Evolutionary conservation across 1,139 yeast species (phyloP), one percentile per base, ranked within the genome.

Genomic region (Saccharomyces hybrid): DNA sequence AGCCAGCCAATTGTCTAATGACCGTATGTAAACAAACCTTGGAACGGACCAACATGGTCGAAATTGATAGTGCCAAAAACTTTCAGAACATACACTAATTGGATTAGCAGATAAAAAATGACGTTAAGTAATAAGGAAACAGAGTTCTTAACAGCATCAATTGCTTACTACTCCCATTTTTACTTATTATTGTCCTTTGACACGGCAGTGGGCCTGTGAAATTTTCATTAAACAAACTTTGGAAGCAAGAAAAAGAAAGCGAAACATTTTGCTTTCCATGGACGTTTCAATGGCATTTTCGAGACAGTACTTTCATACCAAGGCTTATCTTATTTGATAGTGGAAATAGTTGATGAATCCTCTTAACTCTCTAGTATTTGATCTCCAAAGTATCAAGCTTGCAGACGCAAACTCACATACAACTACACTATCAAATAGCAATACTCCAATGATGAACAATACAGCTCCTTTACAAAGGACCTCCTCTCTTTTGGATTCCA

Each of bases 401-500:
- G 44, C 25, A 16, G 44, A 19, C 25, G 7, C 25, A 11, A 38
- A 38, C n/a, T 38, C 44, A 38, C n/a, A 38, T 16, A 38, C 23
- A 8, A 19, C 44, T 38, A 13, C 25, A 16, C 13, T 38, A 16
- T 38, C 44, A 16, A 38, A 16, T 19, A 38, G 44, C 44, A 38
- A 38, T 5, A 38, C 44, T 38, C 44, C 44, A 38, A 38, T 5
- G 25, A 16, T 38, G 25, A 38, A 38, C 25, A 34, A 34, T 34
- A 7, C 46, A 13, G 31, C 48, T n/a, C 48, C 31, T 38, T 8
- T 50, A 44, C 46, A 50, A 32, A 46, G 52, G 28, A 31, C 52
- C 34, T 46, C 49, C 27, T 46, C 52, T 14, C n/a, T 50, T 23
- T 5, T 50, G 19, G 52, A 50, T 9, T 41, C 46, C 9, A 46